Evolutionary conservation across 202 grass and related monocot species (phyloP), one percentile per base, ranked within the genome.

Genomic region (Schoenoplectus triqueter): DNA sequence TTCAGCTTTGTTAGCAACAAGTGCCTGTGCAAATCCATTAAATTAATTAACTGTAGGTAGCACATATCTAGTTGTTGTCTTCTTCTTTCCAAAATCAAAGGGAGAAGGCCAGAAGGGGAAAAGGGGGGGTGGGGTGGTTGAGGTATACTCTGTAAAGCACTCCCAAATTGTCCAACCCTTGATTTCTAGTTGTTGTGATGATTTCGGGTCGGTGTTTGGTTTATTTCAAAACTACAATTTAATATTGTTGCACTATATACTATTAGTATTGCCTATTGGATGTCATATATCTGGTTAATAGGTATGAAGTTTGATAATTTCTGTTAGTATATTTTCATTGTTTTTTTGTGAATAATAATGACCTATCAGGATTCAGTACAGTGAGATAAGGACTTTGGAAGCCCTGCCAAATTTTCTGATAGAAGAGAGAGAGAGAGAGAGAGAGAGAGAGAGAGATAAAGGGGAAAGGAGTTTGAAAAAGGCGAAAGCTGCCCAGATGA

Each of bases 131-230:
- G 48, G 70, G 75, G 75, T 80, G 11, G 75, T 80, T 80, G 54
- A 80, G 51, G 1, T 2, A 62, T 80, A 59, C 21, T 80, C 75
- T 80, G 75, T 54, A 80, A 42, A 80, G 75, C 72, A 49, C 47
- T 51, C 51, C 47, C 21, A 62, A 18, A 6, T n/a, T 62, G 15
- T 18, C 15, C n/a, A 62, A 3, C 59, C 1, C 59, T 62, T 19
- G 0, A 19, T 62, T 62, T 15, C 31, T 31, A 31, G 31, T 31
- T 31, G 31, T 31, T 31, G 31, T 31, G 31, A 31, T 31, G 31
- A 31, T 31, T 31, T 31, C 31, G 31, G 31, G 31, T 31, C 31
- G 31, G 31, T 31, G 31, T 31, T 31, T 31, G 31, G 31, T 31
- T 31, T 31, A 31, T 31, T 31, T 31, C 31, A 31, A 31, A 31